phyloP scores from a whole-genome alignment of 345 rosid species.

The Citrus trifoliata region DNA sequence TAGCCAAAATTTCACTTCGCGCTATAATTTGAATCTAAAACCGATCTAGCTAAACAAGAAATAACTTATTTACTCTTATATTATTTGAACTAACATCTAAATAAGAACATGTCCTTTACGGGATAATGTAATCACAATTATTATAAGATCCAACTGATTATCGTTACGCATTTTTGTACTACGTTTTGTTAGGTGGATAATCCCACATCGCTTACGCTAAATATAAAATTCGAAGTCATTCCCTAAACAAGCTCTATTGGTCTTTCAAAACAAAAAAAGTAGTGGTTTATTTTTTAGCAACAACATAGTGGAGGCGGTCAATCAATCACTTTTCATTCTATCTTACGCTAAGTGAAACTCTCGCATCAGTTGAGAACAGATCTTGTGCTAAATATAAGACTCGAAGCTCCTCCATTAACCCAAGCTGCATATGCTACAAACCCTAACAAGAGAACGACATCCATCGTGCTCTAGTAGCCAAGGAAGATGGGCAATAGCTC shows the following conservation, averaged over 20 bases:
- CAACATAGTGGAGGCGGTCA: no score
- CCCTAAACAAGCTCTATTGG: background rate
- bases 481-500: constrained; percentile 1
- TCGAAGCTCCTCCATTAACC: no score
- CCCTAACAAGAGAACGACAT: background rate
- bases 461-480: background rate
- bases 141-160: background rate
- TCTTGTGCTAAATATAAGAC: no score
- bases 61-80: background rate
- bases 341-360: no score
- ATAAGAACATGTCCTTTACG: background rate
- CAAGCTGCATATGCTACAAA: background rate
- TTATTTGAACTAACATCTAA: background rate
- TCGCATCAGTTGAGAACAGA: no score
- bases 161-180: background rate
- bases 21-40: background rate
- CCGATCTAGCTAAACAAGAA: background rate
- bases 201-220: background rate
- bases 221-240: no score
- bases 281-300: no score
- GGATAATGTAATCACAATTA: background rate
- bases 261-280: no score
- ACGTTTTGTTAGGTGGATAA: background rate
- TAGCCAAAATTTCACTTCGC: background rate
- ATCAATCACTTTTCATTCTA: no score